Base-by-base conservation (phyloP, 257 asterid genomes). In the Petunia secreta region DNA sequence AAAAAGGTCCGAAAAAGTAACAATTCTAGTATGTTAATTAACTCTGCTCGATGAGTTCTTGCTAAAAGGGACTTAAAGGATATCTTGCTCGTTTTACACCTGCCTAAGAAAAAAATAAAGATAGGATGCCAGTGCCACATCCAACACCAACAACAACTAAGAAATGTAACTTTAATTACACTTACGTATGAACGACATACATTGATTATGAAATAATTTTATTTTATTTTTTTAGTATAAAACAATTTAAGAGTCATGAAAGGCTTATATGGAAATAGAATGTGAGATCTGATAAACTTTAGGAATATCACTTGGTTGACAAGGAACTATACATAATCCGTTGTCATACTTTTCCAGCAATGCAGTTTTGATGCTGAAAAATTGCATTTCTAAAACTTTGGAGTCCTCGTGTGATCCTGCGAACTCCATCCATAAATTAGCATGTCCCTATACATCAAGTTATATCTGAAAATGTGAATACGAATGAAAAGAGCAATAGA, bases 141-240 rank as follows among this genome's bases (percentile, higher is more conserved):
- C 98, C 98, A 85, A 94, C 98, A 88, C 92, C 98, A 81, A 94
- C 94, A 50, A 94, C 98, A 77, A 94, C 98, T 92, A 92, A 79
- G 84, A 88, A 75, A 64, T 63, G 63, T 58, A 75, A 50, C n/a
- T 15, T 13, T 44, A 46, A 46, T 54, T 16, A 73, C 54, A 54
- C 5, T 50, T 65, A 65, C 37, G 74, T 14, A 65, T 36, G 25
- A 25, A 25, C 25, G 25, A 25, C 25, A 25, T 25, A 25, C 25
- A 25, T 25, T 25, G 25, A 25, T 25, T 25, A 25, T 25, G 0
- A 25, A 25, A 25, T 25, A 25, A 25, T 25, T 25, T 25, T 25
- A 25, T 25, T 25, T 25, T 25, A 25, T 25, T 25, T 25, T 25
- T 25, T 25, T 25, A 25, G 0, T 25, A 25, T 25, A 25, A 25